phyloP scores from a whole-genome alignment of 164 flowering plant genomes.

The Tetrastigma voinierianum region DNA sequence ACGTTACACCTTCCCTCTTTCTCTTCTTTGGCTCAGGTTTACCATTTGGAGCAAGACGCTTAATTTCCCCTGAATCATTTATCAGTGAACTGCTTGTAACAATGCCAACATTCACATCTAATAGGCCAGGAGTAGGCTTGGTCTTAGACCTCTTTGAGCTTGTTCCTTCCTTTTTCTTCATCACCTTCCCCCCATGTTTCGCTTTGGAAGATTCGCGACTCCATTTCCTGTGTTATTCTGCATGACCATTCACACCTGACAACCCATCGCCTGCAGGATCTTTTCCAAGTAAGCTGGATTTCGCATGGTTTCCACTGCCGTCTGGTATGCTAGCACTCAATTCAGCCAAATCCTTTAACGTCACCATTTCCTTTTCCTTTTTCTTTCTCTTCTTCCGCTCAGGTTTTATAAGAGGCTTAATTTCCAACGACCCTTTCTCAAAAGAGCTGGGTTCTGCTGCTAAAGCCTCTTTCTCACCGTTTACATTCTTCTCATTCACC shows the following conservation, averaged over 20 bases:
- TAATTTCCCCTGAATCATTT: not conserved
- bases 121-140: constrained; percentile 20
- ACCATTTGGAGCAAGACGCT: not conserved
- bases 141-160: constrained; percentile 8
- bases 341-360: constrained; percentile 3
- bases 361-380: constrained; percentile 3
- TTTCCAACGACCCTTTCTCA: constrained; percentile 8
- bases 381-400: constrained; percentile 13
- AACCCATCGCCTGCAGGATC: too few relatives aligned
- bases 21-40: constrained; percentile 19
- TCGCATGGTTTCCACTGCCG: not conserved
- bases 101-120: constrained; percentile 15
- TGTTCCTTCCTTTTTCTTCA: constrained; percentile 6
- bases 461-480: constrained; percentile 16
- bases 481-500: constrained; percentile 10
- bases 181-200: constrained; percentile 2
- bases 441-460: constrained; percentile 9
- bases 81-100: constrained; percentile 7
- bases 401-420: not conserved
- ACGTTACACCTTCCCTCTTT: constrained; percentile 13
- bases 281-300: not conserved
- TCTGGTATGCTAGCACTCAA: not conserved
- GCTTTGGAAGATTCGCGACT: not conserved
- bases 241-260: not conserved
- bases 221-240: not conserved